Base-by-base conservation (phyloP, 495 filamentous ascomycete species). In the Amphirosellinia nigrospora region DNA sequence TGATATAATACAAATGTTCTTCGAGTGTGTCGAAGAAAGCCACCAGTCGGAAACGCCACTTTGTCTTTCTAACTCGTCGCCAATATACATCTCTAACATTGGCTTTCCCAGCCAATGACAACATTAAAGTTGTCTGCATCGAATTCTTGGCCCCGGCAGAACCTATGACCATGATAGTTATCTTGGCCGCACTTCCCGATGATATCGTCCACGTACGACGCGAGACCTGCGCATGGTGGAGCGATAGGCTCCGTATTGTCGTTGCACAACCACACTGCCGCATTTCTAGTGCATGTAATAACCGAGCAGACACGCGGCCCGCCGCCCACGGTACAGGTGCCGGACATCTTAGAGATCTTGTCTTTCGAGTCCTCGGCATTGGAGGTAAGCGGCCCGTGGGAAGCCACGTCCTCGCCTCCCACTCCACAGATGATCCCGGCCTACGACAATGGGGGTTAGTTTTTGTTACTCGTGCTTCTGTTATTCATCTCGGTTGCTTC, bases 201-300 rank as follows among this genome's bases (percentile, higher is more conserved):
- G 8, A 70, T 65, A 21, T 69, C 66, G 1, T 43, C 30, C 21
- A 63, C 71, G 26, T 61, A 70, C 5, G 61, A 28, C 4, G 52
- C 66, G 16, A 69, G 53, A 30, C 19, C 41, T 21, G 3, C 26
- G 41, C 71, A 69, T 13, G 23, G 9, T 1, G 45, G 66, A 4
- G 55, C 36, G 30, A 72, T 61, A 1, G 34, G 28, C 23, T 1
- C 1, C 3, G 6, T 8, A n/a, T 62, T 69, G 41, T 72, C 70
- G 39, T 72, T 72, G 50, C 70, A 72, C 38, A 72, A 53, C 65
- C 65, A 72, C 3, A 72, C 46, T 4, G 41, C 70, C 1, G 70
- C 66, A n/a, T 58, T 16, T 15, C 46, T 1, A 1, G 46, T 39
- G 41, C 70, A 72, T 2, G 58, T 53, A 32, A 72, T 11, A 0